Percentiles rank a stretch among this genome's conserved stretches.
phyloP scores from a whole-genome alignment of 306 rosid species.

The Citrullus amarus region DNA sequence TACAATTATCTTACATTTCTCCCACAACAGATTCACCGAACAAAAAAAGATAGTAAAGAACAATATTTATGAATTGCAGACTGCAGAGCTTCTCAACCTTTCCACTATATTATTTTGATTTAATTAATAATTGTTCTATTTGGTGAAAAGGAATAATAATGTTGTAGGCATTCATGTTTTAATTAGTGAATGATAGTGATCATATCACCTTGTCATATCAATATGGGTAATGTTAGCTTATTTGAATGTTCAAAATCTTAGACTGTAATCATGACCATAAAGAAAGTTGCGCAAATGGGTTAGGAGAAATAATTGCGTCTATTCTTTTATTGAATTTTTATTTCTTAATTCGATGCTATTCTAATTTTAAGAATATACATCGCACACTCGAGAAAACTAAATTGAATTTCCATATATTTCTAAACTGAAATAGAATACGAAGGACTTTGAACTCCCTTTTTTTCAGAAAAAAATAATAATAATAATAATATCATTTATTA shows the following conservation, averaged over 20 bases:
- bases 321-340: background rate
- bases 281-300: background rate
- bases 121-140: no score
- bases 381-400: background rate
- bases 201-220: background rate
- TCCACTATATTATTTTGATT: background rate
- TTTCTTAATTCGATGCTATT: background rate
- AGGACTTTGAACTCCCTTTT: no score
- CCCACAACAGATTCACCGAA: no score
- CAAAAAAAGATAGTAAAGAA: background rate
- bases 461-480: no score
- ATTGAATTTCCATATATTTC: background rate
- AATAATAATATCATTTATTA: no score
- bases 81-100: background rate
- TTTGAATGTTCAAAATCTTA: background rate
- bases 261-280: background rate
- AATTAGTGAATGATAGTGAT: background rate
- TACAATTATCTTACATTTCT: no score
- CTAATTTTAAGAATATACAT: background rate
- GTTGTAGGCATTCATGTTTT: background rate
- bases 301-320: background rate
- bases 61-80: background rate
- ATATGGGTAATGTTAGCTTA: background rate
- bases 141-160: background rate
- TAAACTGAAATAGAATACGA: background rate